Conservation (phyloP, 257 asterid species). For the Craterostigma plantagineum region DNA sequence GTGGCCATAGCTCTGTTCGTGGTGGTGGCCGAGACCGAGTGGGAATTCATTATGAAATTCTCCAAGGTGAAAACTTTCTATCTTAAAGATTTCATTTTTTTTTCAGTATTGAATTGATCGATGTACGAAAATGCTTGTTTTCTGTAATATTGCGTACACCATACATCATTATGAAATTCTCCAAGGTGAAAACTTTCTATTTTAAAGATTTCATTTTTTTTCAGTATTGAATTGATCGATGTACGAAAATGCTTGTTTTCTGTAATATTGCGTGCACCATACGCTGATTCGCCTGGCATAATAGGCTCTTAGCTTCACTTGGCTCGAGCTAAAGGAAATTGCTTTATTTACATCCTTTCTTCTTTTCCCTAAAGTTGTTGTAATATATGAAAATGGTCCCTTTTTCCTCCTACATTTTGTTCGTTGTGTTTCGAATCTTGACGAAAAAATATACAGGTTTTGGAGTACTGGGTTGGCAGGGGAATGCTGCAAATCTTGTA, state of each 20-base stretch:
- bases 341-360: neutral
- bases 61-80: conserved; percentile 5
- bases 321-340: no score
- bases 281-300: neutral
- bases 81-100: conserved; percentile 1
- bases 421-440: conserved; percentile 7
- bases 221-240: neutral
- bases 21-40: conserved; percentile 86
- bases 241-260: no score
- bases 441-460: conserved; percentile 36
- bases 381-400: no score
- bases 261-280: neutral
- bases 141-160: no score
- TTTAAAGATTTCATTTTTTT: conserved; percentile 1
- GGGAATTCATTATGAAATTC: conserved; percentile 54
- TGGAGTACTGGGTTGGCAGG: conserved; percentile 89
- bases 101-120: neutral
- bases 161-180: conserved; percentile 35
- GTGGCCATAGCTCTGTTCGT: conserved; percentile 53
- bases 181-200: neutral
- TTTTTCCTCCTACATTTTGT: conserved; percentile 6
- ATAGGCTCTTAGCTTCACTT: neutral
- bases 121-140: no score
- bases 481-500: conserved; percentile 99
- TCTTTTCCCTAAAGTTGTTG: neutral